Evolutionary conservation across 257 asterid species (phyloP), one percentile per base, ranked within the genome.

Genomic region (Solanum etuberosum): DNA sequence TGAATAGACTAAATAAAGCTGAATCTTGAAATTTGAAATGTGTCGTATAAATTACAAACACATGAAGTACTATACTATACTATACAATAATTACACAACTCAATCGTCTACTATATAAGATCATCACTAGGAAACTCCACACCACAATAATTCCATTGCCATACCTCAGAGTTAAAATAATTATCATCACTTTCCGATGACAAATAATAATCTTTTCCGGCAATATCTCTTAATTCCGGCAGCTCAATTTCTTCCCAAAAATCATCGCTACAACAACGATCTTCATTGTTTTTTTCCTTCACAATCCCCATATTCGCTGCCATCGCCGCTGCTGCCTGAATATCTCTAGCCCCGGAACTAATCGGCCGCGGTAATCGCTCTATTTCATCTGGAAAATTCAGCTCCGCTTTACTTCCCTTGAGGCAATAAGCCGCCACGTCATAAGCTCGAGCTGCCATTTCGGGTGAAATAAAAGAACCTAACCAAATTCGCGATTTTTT

Each of bases 381-480:
- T 61, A 90, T 90, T 27, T 90, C 92, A 2, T 87, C 65, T 0
- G 97, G 95, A 63, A 94, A 94, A 34, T 94, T 94, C 77, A 94
- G 93, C 54, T 88, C 90, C 1, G 96, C 93, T 7, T 88, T 88
- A 67, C 67, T 42, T 10, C 97, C 97, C 59, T 91, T 93, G 23
- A 94, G 83, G 86, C 92, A 90, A 16, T 90, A 71, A 1, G 98
- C 98, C 0, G 98, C 95, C 51, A 94, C 96, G 87, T 94, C 96
- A 91, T 93, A 91, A 0, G 98, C 98, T 48, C 95, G 40, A 15
- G 98, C 98, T 0, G 98, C 98, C 98, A 93, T 94, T 46, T 93
- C 95, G 5, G 96, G 94, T 3, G 91, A 77, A 29, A 94, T 90
- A 84, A 91, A 94, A 3, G 96, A 90, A 25, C 98, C 98, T 5